Evolutionary conservation across 2,329 filamentous ascomycete genomes (phyloP), one percentile per base, ranked within the genome.

Genomic region (Rutstroemia sp.): DNA sequence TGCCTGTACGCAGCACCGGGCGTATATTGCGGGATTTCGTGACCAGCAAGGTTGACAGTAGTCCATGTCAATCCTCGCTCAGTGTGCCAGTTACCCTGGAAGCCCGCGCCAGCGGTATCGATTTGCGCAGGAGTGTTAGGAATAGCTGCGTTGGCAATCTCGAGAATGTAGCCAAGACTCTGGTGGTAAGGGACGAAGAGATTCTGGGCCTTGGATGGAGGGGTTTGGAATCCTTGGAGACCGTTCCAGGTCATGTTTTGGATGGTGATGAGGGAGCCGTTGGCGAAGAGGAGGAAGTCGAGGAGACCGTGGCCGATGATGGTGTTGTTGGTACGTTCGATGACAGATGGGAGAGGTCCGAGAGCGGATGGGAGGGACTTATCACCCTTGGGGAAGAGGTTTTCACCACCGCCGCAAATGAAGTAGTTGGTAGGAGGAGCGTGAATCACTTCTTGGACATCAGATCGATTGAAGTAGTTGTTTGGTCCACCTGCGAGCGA

Each of bases 221-320:
- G 38, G 9, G 59, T 66, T 51, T 79, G 77, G 72, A 89, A 88
- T 0, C 85, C 86, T 62, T 86, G 83, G 0, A 71, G 66, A 3
- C 84, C 85, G 53, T 79, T 78, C 81, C 82, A 88, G 0, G 84
- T 88, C 82, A 88, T 86, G 69, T 88, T 88, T 67, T 88, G 85
- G 53, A 88, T 81, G 1, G 78, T 78, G 46, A 85, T 70, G 3
- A 87, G 73, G 0, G 82, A 82, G 8, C 85, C 85, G 60, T 88
- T 86, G 60, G 75, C 71, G 45, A 84, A 74, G 7, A 88, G 73
- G 53, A 87, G 74, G 66, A 77, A 84, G 67, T 88, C 83, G 16
- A 83, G 74, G 57, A 77, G 71, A 6, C 82, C 84, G 64, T 87
- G 82, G 0, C 75, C 80, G 60, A 87, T 80, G 56, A 87, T 72